Conservation (phyloP, 768 basidiomycete species). For the Kockovaella imperatae region DNA sequence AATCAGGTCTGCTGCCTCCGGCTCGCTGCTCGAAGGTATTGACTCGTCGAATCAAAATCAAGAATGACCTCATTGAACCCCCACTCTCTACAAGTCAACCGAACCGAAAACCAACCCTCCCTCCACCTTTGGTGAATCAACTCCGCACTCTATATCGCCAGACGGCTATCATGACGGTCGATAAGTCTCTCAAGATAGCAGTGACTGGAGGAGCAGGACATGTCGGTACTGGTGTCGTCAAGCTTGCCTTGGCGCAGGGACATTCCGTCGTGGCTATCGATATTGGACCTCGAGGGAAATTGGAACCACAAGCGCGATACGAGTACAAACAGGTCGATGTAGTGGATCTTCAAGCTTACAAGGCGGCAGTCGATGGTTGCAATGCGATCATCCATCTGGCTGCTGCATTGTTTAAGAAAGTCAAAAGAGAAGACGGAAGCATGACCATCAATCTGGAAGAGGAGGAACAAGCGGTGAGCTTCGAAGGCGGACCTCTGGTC, state of each 20-base stretch:
- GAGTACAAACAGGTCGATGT: constrained; percentile 9
- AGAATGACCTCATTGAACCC: too few species aligned
- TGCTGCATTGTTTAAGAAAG: constrained; percentile 11
- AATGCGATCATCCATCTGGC: constrained; percentile 36
- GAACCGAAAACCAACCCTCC: too few species aligned
- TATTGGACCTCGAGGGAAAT: background rate
- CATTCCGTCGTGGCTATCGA: constrained; percentile 32
- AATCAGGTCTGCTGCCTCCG: too few species aligned
- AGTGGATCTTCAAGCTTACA: constrained; percentile 16
- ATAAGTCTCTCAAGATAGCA: constrained; percentile 9
- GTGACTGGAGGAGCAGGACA: constrained; percentile 28
- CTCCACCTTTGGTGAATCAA: too few species aligned
- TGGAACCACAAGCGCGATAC: background rate
- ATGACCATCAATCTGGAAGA: background rate
- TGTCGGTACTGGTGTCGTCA: constrained; percentile 13
- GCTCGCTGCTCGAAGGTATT: too few species aligned
- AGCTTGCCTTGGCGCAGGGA: constrained; percentile 17
- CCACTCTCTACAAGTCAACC: too few species aligned
- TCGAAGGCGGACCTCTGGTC: background rate
- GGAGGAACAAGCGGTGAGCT: too few species aligned
- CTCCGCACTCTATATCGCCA: too few species aligned
- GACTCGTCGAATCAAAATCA: too few species aligned
- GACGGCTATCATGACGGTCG: background rate
- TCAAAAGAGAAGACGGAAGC: constrained; percentile 11
- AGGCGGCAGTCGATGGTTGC: constrained; percentile 15